Base-by-base conservation (phyloP, 768 basidiomycete species). In the Sarcomyxa edulis region DNA sequence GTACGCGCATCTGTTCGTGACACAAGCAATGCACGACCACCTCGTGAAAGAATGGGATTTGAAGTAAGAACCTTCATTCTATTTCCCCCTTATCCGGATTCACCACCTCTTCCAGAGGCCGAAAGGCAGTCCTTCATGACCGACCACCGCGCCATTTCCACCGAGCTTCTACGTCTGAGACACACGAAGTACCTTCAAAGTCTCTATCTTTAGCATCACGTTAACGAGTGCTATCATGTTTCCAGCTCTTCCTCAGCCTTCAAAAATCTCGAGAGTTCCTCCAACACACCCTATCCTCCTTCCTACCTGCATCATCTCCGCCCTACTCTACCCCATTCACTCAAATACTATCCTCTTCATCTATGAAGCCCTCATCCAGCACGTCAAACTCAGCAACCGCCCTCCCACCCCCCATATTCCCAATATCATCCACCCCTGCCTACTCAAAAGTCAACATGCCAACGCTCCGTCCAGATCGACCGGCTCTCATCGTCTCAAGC, bases 1-100 rank as follows among this genome's bases (percentile, higher is more conserved):
- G 0, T 85, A 84, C 54, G 90, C 87, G 0, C 96, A 99, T 51
- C 54, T 99, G 2, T 97, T 96, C 56, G 96, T 99, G 14, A 96
- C 96, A 1, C 60, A 72, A 30, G 90, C 91, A 4, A 93, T 99
- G 88, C 74, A 66, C 37, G 73, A 84, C 28, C 66, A 70, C 45
- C 65, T 99, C 15, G 66, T 74, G 5, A 61, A 73, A 26, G 69
- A 85, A 38, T 97, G 91, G 86, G 59, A 76, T 29, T 64, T 98
- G 7, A 62, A 75, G 93, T 94, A 49, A 32, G 86, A 68, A 4
- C 15, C 4, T 39, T 46, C 26, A 10, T 30, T 7, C 26, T 7
- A 35, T 18, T 25, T 35, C 32, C n/a, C 9, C 22, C 19, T 8
- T 3, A 26, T 35, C 18, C 37, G n/a, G 5, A 22, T 21, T 25